Percentiles rank a stretch among this genome's conserved stretches.
Evolutionary conservation across 2,329 filamentous ascomycete species (phyloP).

Genomic region (Fusarium sp.): DNA sequence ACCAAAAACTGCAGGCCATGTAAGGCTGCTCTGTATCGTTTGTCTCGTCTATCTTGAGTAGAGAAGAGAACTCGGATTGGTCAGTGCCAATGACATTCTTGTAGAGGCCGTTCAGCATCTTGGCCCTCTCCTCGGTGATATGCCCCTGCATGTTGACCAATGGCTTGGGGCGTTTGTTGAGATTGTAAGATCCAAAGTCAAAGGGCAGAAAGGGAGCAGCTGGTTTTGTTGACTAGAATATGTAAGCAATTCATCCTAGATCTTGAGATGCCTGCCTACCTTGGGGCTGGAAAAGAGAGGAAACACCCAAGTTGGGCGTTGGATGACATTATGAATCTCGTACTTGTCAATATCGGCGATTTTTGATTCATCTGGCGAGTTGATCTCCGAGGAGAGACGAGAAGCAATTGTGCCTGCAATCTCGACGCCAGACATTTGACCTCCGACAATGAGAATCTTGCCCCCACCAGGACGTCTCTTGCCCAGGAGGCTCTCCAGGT

Average conservation of each 20-base stretch:
- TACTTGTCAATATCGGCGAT: conserved; percentile 61
- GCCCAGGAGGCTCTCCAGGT: conserved; percentile 62
- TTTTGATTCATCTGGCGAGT: conserved; percentile 60
- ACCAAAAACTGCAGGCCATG: conserved; percentile 77
- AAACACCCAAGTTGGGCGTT: conserved; percentile 79
- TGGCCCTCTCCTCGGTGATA: conserved; percentile 69
- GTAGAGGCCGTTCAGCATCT: conserved; percentile 64
- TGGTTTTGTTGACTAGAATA: conserved; percentile 54
- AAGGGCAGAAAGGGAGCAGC: conserved; percentile 76
- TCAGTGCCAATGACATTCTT: conserved; percentile 62
- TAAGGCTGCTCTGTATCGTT: conserved; percentile 68
- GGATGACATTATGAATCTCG: conserved; percentile 75
- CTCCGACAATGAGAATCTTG: conserved; percentile 80
- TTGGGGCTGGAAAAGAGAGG: conserved; percentile 68
- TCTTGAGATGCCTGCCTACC: conserved; percentile 46
- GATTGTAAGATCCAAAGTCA: conserved; percentile 79
- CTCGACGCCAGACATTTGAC: conserved; percentile 86
- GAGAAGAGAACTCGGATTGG: conserved; percentile 63
- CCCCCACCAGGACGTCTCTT: conserved; percentile 55
- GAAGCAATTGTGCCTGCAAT: conserved; percentile 78
- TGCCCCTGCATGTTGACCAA: conserved; percentile 74
- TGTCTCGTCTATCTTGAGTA: conserved; percentile 53
- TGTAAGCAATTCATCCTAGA: neutral
- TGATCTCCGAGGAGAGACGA: conserved; percentile 73
- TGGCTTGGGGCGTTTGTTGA: conserved; percentile 69